A percentile compares a stretch with the other conserved stretches of the same genome.
Conservation (phyloP, 169 alveolate species). For the Plasmodium cynomolgi region DNA sequence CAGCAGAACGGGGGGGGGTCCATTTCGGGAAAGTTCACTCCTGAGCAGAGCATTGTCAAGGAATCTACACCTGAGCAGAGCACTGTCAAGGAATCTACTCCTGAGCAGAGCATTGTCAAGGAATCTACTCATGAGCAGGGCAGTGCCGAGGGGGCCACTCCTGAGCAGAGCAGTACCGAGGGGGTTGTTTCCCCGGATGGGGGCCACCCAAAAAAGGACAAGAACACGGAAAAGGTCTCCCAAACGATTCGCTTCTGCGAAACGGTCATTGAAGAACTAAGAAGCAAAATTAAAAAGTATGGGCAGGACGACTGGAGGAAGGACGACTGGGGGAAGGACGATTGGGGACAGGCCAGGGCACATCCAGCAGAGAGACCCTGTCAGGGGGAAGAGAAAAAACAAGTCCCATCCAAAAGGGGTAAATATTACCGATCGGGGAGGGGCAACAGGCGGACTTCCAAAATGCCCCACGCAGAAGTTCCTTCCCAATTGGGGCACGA, state of each 20-base stretch:
- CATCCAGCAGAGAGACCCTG: not conserved
- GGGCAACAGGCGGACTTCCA: not conserved
- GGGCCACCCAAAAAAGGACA: not conserved
- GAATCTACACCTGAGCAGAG: not conserved
- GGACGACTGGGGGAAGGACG: not conserved
- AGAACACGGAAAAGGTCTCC: not conserved
- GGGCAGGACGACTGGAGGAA: not conserved
- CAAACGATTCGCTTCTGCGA: slow-evolving; percentile 16
- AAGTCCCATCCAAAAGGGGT: not conserved
- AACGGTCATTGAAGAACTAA: slow-evolving; percentile 20
- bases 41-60: not conserved
- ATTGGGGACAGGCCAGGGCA: not conserved
- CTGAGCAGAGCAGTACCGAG: not conserved
- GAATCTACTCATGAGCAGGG: no score
- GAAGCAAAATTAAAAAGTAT: slow-evolving; percentile 3
- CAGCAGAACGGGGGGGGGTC: not conserved
- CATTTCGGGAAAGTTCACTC: not conserved
- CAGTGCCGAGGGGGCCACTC: no score
- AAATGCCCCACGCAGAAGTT: not conserved
- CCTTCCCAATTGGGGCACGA: slow-evolving; percentile 1
- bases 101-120: not conserved
- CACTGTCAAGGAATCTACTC: not conserved
- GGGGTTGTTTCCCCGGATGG: not conserved
- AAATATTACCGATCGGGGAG: not conserved
- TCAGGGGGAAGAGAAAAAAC: not conserved